Evolutionary conservation across 2,329 filamentous ascomycete species (phyloP).

Genomic region (Exophiala sp.): DNA sequence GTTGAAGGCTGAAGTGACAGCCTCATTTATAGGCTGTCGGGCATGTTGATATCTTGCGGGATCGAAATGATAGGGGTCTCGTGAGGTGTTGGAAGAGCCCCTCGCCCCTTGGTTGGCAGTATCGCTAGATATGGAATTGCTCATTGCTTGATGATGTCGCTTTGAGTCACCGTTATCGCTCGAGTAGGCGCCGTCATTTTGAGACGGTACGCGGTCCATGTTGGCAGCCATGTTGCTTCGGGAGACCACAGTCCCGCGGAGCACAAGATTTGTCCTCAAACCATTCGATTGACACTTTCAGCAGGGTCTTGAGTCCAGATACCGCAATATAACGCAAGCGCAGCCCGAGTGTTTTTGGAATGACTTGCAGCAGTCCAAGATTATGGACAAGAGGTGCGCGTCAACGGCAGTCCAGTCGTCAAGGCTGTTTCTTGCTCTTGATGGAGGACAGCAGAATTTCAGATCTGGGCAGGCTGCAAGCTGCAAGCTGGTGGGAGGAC

Average conservation of each 20-base stretch:
- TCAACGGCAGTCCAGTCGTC: not conserved
- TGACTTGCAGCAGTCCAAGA: not conserved
- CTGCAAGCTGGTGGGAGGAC: not conserved
- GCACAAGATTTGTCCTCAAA: constrained; percentile 13
- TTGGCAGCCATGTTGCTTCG: constrained; percentile 15
- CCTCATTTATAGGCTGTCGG: constrained; percentile 53
- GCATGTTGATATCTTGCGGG: constrained; percentile 26
- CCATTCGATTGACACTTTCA: constrained; percentile 12
- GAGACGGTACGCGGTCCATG: constrained; percentile 10
- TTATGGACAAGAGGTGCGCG: not conserved
- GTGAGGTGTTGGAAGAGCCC: constrained; percentile 10
- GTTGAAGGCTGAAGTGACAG: constrained; percentile 55
- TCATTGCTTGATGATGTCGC: constrained; percentile 11
- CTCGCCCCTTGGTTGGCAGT: constrained; percentile 4
- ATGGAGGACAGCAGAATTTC: not conserved
- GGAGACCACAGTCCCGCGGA: constrained; percentile 12
- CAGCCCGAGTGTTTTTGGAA: not conserved
- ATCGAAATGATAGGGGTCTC: constrained; percentile 9
- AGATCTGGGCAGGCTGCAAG: not conserved
- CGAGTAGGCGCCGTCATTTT: constrained; percentile 1
- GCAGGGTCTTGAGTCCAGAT: not conserved
- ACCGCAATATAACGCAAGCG: constrained; percentile 11
- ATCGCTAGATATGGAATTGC: constrained; percentile 11
- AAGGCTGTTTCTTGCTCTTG: constrained; percentile 6
- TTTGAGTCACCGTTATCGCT: constrained; percentile 14